Evolutionary conservation across 2,329 filamentous ascomycete genomes (phyloP).

Genomic region (Fusarium aywerte): DNA sequence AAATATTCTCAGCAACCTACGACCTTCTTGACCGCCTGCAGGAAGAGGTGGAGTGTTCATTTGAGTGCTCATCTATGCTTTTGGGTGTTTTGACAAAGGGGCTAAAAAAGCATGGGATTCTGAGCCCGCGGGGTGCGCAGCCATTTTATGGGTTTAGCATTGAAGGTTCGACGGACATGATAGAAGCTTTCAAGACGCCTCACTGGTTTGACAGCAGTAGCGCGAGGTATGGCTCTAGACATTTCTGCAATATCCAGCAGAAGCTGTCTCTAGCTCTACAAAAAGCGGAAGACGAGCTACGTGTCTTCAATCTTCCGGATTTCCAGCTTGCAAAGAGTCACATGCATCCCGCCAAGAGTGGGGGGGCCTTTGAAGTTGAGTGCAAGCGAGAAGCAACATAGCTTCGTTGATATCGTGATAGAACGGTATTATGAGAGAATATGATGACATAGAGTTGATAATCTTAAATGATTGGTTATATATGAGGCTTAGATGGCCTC

Average conservation of each 20-base stretch:
- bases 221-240: background rate
- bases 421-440: too few relatives aligned
- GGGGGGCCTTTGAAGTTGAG: too few relatives aligned
- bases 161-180: accelerated
- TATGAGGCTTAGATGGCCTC: too few relatives aligned
- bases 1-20: background rate
- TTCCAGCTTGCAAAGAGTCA: too few relatives aligned
- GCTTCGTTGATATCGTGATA: too few relatives aligned
- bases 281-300: background rate
- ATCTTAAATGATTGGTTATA: too few relatives aligned
- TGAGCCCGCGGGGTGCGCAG: background rate
- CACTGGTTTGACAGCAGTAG: accelerated
- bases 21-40: background rate
- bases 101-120: background rate
- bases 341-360: too few relatives aligned
- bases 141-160: background rate
- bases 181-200: accelerated
- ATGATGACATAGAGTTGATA: too few relatives aligned
- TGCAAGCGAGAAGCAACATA: too few relatives aligned
- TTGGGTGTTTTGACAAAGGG: background rate
- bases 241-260: background rate
- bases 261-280: background rate
- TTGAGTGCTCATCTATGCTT: conserved; percentile 5
- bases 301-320: background rate
- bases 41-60: background rate